phyloP scores from a whole-genome alignment of 2,329 filamentous ascomycete genomes.

The Fusarium heterosporum region DNA sequence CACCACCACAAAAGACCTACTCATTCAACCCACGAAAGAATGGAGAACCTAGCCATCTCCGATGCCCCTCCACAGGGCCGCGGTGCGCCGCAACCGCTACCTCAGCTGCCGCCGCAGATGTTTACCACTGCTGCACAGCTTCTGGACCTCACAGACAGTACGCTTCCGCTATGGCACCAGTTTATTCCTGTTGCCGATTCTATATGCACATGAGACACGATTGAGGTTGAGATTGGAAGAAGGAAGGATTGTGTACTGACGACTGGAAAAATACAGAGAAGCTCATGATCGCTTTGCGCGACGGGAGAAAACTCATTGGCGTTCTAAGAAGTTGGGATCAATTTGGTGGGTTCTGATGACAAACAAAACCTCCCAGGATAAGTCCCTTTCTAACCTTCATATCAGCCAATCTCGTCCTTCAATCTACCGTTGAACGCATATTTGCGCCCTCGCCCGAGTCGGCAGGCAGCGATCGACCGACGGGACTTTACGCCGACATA shows the following conservation, averaged over 20 bases:
- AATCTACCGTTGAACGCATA: slow-evolving; percentile 90
- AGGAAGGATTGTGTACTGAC: slow-evolving; percentile 46
- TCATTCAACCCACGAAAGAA: slow-evolving; percentile 49
- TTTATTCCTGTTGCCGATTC: slow-evolving; percentile 18
- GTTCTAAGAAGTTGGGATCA: slow-evolving; percentile 97
- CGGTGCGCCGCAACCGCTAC: slow-evolving; percentile 59
- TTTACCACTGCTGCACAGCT: slow-evolving; percentile 98
- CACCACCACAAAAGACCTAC: slow-evolving; percentile 5
- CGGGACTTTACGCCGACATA: slow-evolving; percentile 81
- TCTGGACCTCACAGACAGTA: slow-evolving; percentile 97
- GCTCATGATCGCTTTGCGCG: slow-evolving; percentile 88
- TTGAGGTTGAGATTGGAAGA: slow-evolving; percentile 9
- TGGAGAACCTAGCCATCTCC: slow-evolving; percentile 67
- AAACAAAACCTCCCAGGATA: background rate
- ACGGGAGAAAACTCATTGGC: slow-evolving; percentile 93
- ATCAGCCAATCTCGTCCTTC: slow-evolving; percentile 91
- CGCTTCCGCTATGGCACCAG: slow-evolving; percentile 52
- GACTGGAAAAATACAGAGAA: slow-evolving; percentile 74
- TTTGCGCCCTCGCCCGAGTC: slow-evolving; percentile 70
- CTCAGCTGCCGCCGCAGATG: slow-evolving; percentile 90
- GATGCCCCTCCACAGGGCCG: slow-evolving; percentile 60
- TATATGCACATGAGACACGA: slow-evolving; percentile 7
- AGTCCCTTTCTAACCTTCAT: slow-evolving; percentile 23
- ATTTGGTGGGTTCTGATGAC: slow-evolving; percentile 74
- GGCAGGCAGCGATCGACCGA: slow-evolving; percentile 52